Base-by-base conservation (phyloP, 2,329 filamentous ascomycete genomes). In the Sordariomycetes sp. region DNA sequence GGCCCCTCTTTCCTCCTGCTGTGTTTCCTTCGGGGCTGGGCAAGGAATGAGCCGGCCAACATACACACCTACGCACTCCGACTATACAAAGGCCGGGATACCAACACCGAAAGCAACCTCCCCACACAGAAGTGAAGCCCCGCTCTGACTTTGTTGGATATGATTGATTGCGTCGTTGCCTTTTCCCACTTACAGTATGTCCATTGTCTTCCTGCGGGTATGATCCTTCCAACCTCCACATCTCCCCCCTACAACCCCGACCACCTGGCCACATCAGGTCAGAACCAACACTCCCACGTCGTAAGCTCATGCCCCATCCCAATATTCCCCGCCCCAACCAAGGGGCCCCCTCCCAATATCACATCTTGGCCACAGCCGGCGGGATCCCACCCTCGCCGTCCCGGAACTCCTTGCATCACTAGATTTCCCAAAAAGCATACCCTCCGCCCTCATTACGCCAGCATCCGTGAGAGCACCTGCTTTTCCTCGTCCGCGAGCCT, bases 401-500 rank as follows among this genome's bases (percentile, higher is more conserved):
- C 45, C 45, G n/a, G 7, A 24, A 24, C 45, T 22, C 45, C 45
- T 50, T 50, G 45, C 45, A 50, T 50, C 45, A 50, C 22, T 24
- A 50, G 39, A n/a, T n/a, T n/a, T 7, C n/a, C n/a, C 24, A 32
- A 32, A 8, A 3, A 32, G 8, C 28, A 32, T n/a, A n/a, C n/a
- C n/a, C n/a, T 20, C 45, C n/a, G 10, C 17, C 17, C 22, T 24
- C 42, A 5, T 51, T 81, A 82, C 58, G 76, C 71, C 55, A 72
- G 73, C 62, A 82, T 72, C 2, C 75, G 76, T 12, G 56, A 57
- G 10, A 57, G 51, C 12, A 54, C 36, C 59, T 72, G 67, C 67
- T 78, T 78, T 58, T 77, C 80, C 65, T 89, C 81, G 1, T 78
- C 75, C 52, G 78, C 75, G 60, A 96, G 73, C 63, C 89, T 81